phyloP scores from a whole-genome alignment of 176 grass and related monocot species.

The Oryza nivara region DNA sequence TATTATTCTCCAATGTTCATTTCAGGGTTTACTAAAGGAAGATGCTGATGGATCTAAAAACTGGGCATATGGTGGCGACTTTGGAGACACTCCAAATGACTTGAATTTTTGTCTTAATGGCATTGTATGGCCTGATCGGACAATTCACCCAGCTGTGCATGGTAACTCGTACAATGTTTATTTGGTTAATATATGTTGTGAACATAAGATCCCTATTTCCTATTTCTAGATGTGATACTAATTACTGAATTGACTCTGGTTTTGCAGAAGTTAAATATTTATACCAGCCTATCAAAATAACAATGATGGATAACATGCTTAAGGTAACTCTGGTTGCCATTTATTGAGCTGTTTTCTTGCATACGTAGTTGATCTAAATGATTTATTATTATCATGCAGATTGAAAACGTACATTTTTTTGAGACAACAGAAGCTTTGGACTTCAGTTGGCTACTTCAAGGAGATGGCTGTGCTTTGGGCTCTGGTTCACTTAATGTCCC shows the following conservation, averaged over 20 bases:
- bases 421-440: constrained; percentile 72
- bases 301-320: constrained; percentile 53
- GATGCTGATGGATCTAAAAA: constrained; percentile 66
- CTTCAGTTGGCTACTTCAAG: constrained; percentile 75
- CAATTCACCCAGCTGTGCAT: constrained; percentile 84
- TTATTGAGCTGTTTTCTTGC: constrained; percentile 7
- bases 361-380: neutral
- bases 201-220: neutral
- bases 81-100: constrained; percentile 91
- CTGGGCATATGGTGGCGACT: constrained; percentile 97
- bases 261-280: constrained; percentile 93
- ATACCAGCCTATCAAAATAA: constrained; percentile 88
- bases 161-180: constrained; percentile 52
- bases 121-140: constrained; percentile 92
- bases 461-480: constrained; percentile 73
- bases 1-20: neutral
- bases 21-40: constrained; percentile 84
- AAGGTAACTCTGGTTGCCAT: constrained; percentile 60
- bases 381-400: constrained; percentile 51
- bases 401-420: constrained; percentile 79
- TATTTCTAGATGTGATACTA: constrained; percentile 18
- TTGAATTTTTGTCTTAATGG: constrained; percentile 95
- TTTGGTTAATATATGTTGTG: constrained; percentile 5
- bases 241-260: constrained; percentile 36
- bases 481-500: constrained; percentile 68